Conservation (phyloP, 768 basidiomycete genomes). For the Sarcodon aspratus region DNA sequence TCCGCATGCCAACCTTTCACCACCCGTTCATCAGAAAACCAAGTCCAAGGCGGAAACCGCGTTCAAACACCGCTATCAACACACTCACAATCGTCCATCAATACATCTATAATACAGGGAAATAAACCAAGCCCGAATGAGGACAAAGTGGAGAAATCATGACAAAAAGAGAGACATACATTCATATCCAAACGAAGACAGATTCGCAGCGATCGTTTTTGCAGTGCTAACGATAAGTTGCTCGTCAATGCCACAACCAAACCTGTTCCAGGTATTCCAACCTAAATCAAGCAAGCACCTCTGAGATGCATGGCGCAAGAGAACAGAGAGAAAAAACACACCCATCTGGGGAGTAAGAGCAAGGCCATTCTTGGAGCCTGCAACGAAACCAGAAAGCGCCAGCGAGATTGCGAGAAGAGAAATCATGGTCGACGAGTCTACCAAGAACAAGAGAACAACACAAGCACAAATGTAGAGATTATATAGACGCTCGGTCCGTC, state of each 20-base stretch:
- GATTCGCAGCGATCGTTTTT: conserved; percentile 17
- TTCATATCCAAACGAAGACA: conserved; percentile 24
- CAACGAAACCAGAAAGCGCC: background rate
- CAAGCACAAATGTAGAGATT: no score
- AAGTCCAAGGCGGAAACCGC: background rate
- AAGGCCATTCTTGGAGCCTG: conserved; percentile 14
- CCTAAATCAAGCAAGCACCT: background rate
- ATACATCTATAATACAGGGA: conserved; percentile 16
- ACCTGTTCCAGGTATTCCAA: conserved; percentile 28
- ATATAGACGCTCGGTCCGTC: no score
- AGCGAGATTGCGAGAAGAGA: no score
- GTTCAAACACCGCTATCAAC: background rate
- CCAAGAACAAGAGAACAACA: no score
- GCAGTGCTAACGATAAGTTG: conserved; percentile 23
- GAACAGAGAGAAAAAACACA: no score
- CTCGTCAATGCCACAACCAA: conserved; percentile 25
- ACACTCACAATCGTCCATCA: conserved; percentile 25
- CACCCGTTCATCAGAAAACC: background rate
- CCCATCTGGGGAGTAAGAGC: conserved; percentile 24
- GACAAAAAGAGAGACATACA: conserved; percentile 13
- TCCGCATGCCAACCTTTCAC: conserved; percentile 20
- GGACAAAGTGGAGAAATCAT: background rate
- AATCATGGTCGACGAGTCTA: no score
- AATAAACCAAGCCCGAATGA: background rate
- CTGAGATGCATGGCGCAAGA: no score